phyloP scores from a whole-genome alignment of 108 stramenopile species.

The Skeletonema menzelii region DNA sequence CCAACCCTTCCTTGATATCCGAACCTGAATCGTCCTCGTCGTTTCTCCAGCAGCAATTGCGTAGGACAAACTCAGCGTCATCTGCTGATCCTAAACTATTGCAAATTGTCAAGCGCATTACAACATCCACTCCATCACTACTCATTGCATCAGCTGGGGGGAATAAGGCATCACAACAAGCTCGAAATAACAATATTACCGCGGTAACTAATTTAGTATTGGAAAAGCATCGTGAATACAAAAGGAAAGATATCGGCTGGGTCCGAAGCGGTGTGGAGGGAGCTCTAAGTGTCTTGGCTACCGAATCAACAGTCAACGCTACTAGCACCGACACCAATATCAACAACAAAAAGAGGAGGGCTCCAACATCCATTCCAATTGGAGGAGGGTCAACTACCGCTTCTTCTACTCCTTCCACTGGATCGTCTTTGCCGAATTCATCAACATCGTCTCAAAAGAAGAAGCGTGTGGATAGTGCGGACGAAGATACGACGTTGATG shows the following conservation, averaged over 20 bases:
- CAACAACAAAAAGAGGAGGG: slow-evolving; percentile 26
- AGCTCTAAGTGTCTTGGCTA: slow-evolving; percentile 25
- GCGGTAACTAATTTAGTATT: slow-evolving; percentile 21
- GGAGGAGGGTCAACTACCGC: slow-evolving; percentile 17
- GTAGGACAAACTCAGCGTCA: background rate
- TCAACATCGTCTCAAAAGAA: slow-evolving; percentile 6
- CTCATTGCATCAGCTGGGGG: slow-evolving; percentile 1
- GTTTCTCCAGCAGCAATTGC: background rate
- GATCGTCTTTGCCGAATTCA: slow-evolving; percentile 1
- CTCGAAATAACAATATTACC: slow-evolving; percentile 13
- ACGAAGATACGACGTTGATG: slow-evolving; percentile 16
- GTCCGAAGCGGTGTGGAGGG: slow-evolving; percentile 55
- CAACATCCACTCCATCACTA: slow-evolving; percentile 30
- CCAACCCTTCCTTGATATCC: slow-evolving; percentile 17
- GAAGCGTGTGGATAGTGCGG: slow-evolving; percentile 29
- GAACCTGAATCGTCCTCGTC: background rate
- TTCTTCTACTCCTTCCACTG: background rate
- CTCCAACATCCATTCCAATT: slow-evolving; percentile 7
- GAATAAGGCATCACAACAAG: slow-evolving; percentile 12
- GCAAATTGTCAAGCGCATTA: slow-evolving; percentile 37
- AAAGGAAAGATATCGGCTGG: slow-evolving; percentile 57
- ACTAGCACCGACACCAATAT: background rate
- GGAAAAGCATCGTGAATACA: slow-evolving; percentile 69
- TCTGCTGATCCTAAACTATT: slow-evolving; percentile 37
- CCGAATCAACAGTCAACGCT: slow-evolving; percentile 1